Evolutionary conservation across 129 eudicot genomes (phyloP).

Genomic region (Flaveria linearis): DNA sequence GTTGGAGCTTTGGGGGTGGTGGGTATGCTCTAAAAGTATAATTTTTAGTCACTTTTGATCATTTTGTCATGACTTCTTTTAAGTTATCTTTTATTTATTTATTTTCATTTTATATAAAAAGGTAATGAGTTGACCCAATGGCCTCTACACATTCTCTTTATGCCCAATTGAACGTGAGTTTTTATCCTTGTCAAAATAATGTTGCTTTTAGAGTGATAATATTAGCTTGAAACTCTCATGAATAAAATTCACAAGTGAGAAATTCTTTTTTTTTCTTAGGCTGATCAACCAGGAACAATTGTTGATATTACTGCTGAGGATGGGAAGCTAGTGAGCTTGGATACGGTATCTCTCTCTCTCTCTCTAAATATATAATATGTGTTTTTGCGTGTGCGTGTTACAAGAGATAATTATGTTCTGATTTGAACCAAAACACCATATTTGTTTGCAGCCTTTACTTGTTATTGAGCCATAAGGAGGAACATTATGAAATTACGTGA

Average conservation of each 20-base stretch:
- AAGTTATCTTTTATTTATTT: too few species aligned
- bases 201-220: not conserved
- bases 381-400: conserved; percentile 23
- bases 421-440: not conserved
- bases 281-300: conserved; percentile 70
- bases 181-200: too few species aligned
- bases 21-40: too few species aligned
- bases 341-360: conserved; percentile 47
- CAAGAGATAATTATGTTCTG: conserved; percentile 11
- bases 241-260: too few species aligned
- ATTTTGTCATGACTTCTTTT: too few species aligned
- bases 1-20: too few species aligned
- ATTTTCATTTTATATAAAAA: too few species aligned
- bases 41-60: too few species aligned
- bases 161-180: too few species aligned
- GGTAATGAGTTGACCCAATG: too few species aligned
- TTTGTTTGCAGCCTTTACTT: conserved; percentile 65
- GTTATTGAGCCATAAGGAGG: conserved; percentile 64
- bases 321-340: conserved; percentile 74
- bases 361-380: too few species aligned
- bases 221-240: not conserved
- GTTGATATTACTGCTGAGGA: conserved; percentile 66
- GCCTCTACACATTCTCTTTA: too few species aligned
- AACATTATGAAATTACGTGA: conserved; percentile 12
- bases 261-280: conserved; percentile 33